Percentiles rank a stretch among this genome's conserved stretches.
Evolutionary conservation across 495 filamentous ascomycete genomes (phyloP).

Genomic region (Penicillium ucsense): DNA sequence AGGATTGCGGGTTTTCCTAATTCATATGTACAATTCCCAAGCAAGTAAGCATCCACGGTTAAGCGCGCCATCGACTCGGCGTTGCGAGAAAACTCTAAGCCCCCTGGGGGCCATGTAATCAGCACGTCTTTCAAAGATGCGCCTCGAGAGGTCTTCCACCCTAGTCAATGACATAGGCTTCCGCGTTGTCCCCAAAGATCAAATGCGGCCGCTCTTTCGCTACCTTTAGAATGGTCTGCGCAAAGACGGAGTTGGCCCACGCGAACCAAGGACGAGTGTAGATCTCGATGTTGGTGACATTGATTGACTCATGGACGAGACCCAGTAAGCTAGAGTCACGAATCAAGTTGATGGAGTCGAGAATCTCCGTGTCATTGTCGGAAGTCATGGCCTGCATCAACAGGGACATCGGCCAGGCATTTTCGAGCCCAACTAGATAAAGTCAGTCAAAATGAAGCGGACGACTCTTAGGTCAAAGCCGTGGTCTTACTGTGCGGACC

Average conservation of each 20-base stretch:
- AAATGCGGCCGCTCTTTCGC: conserved; percentile 79
- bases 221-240: conserved; percentile 84
- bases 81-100: too few relatives aligned
- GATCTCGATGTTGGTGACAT: conserved; percentile 61
- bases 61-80: too few relatives aligned
- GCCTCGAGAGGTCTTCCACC: background rate
- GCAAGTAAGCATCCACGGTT: too few relatives aligned
- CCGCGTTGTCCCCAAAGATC: conserved; percentile 58
- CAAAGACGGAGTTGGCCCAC: conserved; percentile 96
- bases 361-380: conserved; percentile 79
- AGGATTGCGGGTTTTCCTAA: too few relatives aligned
- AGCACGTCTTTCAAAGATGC: too few relatives aligned
- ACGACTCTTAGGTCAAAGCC: background rate
- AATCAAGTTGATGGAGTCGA: conserved; percentile 58
- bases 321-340: conserved; percentile 63
- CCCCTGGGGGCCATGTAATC: too few relatives aligned
- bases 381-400: conserved; percentile 85
- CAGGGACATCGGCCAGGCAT: conserved; percentile 97
- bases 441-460: background rate
- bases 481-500: conserved; percentile 49
- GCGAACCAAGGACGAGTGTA: conserved; percentile 95
- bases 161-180: conserved; percentile 24
- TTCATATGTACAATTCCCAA: too few relatives aligned
- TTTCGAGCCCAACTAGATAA: conserved; percentile 55
- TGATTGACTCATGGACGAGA: conserved; percentile 84